Evolutionary conservation across 306 rosid genomes (phyloP), one percentile per base, ranked within the genome.

Genomic region (Erythrophleum fordii): DNA sequence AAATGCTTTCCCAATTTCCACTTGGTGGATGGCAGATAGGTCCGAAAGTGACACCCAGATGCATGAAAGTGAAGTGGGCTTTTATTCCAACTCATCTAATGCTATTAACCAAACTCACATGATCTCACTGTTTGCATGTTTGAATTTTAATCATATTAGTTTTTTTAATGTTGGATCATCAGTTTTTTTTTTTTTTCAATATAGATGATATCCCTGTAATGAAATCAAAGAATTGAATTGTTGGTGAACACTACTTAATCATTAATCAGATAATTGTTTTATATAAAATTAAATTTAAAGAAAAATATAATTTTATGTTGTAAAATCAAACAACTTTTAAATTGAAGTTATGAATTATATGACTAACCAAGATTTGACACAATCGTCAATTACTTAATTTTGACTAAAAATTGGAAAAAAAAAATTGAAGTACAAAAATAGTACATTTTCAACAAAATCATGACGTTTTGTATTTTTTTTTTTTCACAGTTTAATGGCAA

Each of bases 31-130:
- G 72, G 44, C 67, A 59, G 59, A 68, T 37, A 26, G 84, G 67
- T 70, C 46, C 29, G 71, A 81, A 77, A 59, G 74, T 77, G 77
- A 85, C 84, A 49, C 60, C 56, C 17, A 67, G 14, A 18, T 69
- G 37, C 55, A 22, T 69, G 55, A 68, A 68, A 25, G n/a, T 18
- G 5, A 10, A 18, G 71, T 18, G 71, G 48, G 11, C 45, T 64
- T 64, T 6, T 62, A 16, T 62, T 12, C 41, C 25, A 65, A 65
- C 28, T 9, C 71, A 49, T 45, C 3, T 12, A 11, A 45, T 12
- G 16, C 51, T 17, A 11, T 48, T 48, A 2, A 16, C n/a, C n/a
- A 37, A 66, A 1, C 72, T 39, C 72, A 9, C 10, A 10, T 4
- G 4, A 66, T 37, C 11, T 66, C 72, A n/a, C 72, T 66, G 1